These are phyloP conservation scores for Yueomyces sinensis DNA, from an alignment of 805 yeast species.

Conservation along the genomic window DNA sequence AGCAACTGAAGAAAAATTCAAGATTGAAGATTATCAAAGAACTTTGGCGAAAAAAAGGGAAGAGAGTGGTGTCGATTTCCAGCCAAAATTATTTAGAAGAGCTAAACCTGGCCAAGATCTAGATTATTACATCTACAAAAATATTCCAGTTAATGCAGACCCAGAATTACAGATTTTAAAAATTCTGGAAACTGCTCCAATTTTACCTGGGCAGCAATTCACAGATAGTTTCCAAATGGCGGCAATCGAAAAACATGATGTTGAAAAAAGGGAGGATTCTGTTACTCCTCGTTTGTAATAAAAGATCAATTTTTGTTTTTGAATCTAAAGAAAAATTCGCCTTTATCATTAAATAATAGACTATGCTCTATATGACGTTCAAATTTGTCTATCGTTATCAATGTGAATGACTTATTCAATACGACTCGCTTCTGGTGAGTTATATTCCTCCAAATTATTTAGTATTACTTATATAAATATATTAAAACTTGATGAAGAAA, in stretches of 20 bases:
- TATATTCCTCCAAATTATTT: neutral
- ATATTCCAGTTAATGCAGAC: slow-evolving; percentile 33
- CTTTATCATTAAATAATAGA: no score
- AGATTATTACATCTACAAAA: slow-evolving; percentile 55
- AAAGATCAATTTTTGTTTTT: neutral
- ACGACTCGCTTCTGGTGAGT: neutral
- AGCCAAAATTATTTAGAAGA: slow-evolving; percentile 62
- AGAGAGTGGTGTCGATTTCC: slow-evolving; percentile 69
- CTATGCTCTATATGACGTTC: neutral
- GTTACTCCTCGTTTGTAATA: no score
- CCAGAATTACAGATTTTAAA: slow-evolving; percentile 42
- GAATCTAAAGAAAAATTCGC: neutral
- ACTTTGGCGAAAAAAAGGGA: slow-evolving; percentile 53
- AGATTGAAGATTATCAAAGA: slow-evolving; percentile 83
- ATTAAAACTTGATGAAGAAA: no score
- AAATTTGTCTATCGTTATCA: neutral
- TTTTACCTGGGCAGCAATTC: slow-evolving; percentile 69
- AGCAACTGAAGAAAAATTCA: slow-evolving; percentile 82
- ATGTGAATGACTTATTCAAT: neutral
- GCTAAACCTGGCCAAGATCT: slow-evolving; percentile 33
- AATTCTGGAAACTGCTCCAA: slow-evolving; percentile 57
- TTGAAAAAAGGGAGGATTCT: slow-evolving; percentile 6
- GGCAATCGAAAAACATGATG: slow-evolving; percentile 40
- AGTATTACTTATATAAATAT: no score
- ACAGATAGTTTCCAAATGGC: slow-evolving; percentile 55